phyloP scores from a whole-genome alignment of 805 yeast genomes.

The Teunomyces stri region DNA sequence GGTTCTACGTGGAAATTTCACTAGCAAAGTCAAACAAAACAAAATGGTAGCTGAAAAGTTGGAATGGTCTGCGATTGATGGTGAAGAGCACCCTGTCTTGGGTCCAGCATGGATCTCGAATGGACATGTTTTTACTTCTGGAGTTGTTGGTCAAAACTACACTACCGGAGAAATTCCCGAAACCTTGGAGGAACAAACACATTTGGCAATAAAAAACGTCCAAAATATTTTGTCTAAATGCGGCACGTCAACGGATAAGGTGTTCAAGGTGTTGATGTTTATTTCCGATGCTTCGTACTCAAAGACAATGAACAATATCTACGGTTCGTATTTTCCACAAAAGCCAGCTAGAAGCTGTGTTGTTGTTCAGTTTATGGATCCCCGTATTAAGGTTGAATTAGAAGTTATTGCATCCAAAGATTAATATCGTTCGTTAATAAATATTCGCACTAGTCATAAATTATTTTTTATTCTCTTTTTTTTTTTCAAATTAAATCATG shows the following conservation, averaged over 20 bases:
- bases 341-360: slow-evolving; percentile 56
- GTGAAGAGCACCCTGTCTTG: slow-evolving; percentile 29
- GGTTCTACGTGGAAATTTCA: not conserved
- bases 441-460: not conserved
- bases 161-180: slow-evolving; percentile 41
- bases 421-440: slow-evolving; percentile 5
- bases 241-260: slow-evolving; percentile 46
- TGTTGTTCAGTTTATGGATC: slow-evolving; percentile 50
- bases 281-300: slow-evolving; percentile 44
- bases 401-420: slow-evolving; percentile 46
- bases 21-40: not conserved
- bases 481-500: not conserved
- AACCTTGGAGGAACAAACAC: slow-evolving; percentile 45
- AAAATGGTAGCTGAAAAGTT: slow-evolving; percentile 11
- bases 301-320: slow-evolving; percentile 43
- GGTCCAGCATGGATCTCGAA: slow-evolving; percentile 28
- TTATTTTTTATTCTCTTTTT: not conserved
- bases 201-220: slow-evolving; percentile 43
- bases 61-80: slow-evolving; percentile 26
- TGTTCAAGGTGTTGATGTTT: slow-evolving; percentile 50
- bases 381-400: slow-evolving; percentile 48
- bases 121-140: slow-evolving; percentile 21
- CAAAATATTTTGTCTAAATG: slow-evolving; percentile 39
- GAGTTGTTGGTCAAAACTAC: slow-evolving; percentile 25
- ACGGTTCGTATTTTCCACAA: slow-evolving; percentile 43